Evolutionary conservation across 129 eudicot genomes (phyloP).

Genomic region (Saussurea involucrata): DNA sequence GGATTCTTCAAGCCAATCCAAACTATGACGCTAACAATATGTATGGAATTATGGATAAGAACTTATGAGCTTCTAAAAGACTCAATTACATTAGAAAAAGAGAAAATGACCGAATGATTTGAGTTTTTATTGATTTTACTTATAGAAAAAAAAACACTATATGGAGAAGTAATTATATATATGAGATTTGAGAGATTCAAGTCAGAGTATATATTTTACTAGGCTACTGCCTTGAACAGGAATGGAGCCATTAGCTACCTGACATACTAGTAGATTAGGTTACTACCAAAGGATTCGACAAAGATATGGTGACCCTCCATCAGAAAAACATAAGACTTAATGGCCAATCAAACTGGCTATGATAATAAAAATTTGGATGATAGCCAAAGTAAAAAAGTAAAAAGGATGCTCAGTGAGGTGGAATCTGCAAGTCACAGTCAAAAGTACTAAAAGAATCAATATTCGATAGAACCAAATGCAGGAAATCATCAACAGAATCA

Average conservation of each 20-base stretch:
- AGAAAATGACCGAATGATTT: background rate
- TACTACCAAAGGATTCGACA: background rate
- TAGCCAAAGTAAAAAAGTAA: background rate
- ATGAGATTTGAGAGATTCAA: background rate
- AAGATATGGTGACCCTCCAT: background rate
- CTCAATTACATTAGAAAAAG: background rate
- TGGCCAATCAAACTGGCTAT: background rate
- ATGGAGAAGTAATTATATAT: background rate
- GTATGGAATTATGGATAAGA: background rate
- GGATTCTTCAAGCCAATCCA: background rate
- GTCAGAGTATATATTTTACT: background rate
- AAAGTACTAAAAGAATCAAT: background rate
- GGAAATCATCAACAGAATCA: background rate
- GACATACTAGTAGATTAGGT: background rate
- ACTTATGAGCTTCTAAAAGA: background rate
- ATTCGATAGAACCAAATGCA: background rate
- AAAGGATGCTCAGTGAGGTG: background rate
- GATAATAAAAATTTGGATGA: background rate
- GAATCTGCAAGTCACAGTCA: background rate
- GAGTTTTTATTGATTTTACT: background rate
- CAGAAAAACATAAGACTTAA: background rate
- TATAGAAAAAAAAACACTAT: background rate
- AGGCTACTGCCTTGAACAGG: background rate
- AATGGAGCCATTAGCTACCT: background rate
- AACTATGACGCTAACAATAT: background rate